phyloP scores from a whole-genome alignment of 352 stramenopile genomes.

The Globisporangium acanthophoron region DNA sequence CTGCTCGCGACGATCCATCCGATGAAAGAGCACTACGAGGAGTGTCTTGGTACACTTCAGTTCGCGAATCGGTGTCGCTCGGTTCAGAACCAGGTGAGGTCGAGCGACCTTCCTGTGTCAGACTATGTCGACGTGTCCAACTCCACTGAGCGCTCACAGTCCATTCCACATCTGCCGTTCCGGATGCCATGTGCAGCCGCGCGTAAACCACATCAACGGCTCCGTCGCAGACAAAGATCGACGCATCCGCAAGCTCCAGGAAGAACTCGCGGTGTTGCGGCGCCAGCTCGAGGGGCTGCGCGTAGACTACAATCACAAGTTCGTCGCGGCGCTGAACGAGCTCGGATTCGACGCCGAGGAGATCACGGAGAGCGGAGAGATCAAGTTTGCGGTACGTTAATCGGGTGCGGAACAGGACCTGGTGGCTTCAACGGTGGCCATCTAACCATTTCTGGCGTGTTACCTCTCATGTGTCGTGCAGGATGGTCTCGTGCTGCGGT shows the following conservation, averaged over 20 bases:
- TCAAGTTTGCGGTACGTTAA: conserved; percentile 66
- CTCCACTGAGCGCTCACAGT: background rate
- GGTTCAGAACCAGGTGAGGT: conserved; percentile 78
- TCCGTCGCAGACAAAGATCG: conserved; percentile 81
- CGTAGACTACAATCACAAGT: conserved; percentile 72
- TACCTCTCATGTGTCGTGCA: conserved; percentile 11
- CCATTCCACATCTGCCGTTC: background rate
- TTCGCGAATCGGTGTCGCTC: conserved; percentile 90
- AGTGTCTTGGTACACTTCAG: conserved; percentile 87
- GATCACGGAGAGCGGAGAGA: conserved; percentile 68
- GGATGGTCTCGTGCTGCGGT: conserved; percentile 65
- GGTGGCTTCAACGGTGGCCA: background rate
- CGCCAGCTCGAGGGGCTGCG: conserved; percentile 63
- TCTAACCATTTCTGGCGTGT: background rate
- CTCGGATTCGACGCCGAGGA: conserved; percentile 79
- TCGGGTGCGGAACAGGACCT: background rate
- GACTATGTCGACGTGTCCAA: conserved; percentile 4
- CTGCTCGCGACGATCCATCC: conserved; percentile 85
- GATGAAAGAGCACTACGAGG: conserved; percentile 87
- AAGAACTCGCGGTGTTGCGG: conserved; percentile 54
- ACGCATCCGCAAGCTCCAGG: conserved; percentile 78
- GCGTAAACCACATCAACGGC: conserved; percentile 83
- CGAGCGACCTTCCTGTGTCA: background rate
- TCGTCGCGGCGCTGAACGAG: conserved; percentile 63
- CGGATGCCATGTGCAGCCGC: conserved; percentile 23